A percentile compares a stretch with the other conserved stretches of the same genome.
Conservation (phyloP, 352 stramenopile species). For the Pythium oligandrum region DNA sequence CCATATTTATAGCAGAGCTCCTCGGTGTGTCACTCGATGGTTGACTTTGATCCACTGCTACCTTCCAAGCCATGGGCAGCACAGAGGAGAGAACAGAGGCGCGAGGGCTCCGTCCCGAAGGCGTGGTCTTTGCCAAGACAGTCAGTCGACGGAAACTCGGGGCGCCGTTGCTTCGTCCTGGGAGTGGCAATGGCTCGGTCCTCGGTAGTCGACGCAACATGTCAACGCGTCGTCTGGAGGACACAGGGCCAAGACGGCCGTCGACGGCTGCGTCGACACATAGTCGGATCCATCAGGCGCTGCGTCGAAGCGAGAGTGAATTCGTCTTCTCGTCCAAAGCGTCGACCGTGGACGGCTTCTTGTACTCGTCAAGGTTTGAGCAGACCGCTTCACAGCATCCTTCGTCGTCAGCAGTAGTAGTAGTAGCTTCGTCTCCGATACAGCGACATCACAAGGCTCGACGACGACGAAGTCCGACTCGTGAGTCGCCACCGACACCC, state of each 20-base stretch:
- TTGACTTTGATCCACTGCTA: neutral
- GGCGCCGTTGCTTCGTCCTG: neutral
- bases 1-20: neutral
- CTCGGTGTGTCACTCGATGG: neutral
- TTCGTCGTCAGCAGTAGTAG: conserved; percentile 6
- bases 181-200: no score
- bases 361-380: conserved; percentile 55
- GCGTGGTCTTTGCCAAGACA: conserved; percentile 1
- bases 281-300: conserved; percentile 55
- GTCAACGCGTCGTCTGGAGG: neutral
- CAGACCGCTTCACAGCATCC: conserved; percentile 24
- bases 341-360: conserved; percentile 35
- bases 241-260: conserved; percentile 13
- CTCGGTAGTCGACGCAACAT: no score
- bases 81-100: no score
- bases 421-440: no score
- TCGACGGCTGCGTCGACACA: conserved; percentile 43
- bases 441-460: conserved; percentile 1
- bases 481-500: neutral
- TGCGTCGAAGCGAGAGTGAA: conserved; percentile 44
- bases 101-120: no score
- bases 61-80: neutral
- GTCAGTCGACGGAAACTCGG: neutral
- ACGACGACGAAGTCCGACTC: neutral
- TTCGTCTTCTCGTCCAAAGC: conserved; percentile 55